Percentiles rank a stretch among this genome's conserved stretches.
Conservation (phyloP, 768 basidiomycete species). For the Termitomyces sp. region DNA sequence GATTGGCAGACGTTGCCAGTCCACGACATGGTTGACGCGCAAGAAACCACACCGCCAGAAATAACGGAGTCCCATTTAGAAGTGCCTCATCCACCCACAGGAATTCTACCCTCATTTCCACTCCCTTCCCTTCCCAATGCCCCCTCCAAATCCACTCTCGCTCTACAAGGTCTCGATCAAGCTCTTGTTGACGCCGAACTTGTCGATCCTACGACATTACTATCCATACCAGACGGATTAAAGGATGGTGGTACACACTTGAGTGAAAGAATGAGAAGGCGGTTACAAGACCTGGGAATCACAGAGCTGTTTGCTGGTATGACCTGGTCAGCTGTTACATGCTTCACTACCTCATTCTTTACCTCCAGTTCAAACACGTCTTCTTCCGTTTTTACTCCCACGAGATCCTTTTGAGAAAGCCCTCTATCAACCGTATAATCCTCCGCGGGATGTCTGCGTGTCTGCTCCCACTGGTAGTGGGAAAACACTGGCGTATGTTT, state of each 20-base stretch:
- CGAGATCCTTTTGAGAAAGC: constrained; percentile 29
- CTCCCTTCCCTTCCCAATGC: constrained; percentile 58
- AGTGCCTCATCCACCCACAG: constrained; percentile 13
- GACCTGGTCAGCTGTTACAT: constrained; percentile 10
- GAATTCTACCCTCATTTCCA: constrained; percentile 63
- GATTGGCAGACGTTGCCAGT: too few species aligned
- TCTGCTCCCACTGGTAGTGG: constrained; percentile 98
- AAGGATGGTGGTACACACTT: constrained; percentile 44
- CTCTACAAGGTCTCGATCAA: constrained; percentile 73
- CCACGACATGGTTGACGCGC: constrained; percentile 16
- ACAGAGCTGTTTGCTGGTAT: constrained; percentile 83
- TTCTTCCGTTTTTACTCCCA: constrained; percentile 77
- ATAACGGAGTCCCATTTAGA: constrained; percentile 6
- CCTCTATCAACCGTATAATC: constrained; percentile 61
- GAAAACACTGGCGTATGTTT: constrained; percentile 93
- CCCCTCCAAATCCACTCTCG: constrained; percentile 65
- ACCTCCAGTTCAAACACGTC: constrained; percentile 74
- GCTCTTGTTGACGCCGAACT: constrained; percentile 66
- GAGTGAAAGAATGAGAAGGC: constrained; percentile 50
- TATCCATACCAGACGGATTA: constrained; percentile 38
- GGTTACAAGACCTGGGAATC: constrained; percentile 75
- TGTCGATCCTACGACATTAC: constrained; percentile 46
- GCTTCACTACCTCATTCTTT: background rate
- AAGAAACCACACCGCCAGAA: constrained; percentile 2
- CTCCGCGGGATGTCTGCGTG: constrained; percentile 80